Percentiles rank a stretch among this genome's conserved stretches.
These are phyloP conservation scores for Pestalotiopsis sp. DNA, from an alignment of 2,329 filamentous ascomycete genomes.

Conservation along the genomic window DNA sequence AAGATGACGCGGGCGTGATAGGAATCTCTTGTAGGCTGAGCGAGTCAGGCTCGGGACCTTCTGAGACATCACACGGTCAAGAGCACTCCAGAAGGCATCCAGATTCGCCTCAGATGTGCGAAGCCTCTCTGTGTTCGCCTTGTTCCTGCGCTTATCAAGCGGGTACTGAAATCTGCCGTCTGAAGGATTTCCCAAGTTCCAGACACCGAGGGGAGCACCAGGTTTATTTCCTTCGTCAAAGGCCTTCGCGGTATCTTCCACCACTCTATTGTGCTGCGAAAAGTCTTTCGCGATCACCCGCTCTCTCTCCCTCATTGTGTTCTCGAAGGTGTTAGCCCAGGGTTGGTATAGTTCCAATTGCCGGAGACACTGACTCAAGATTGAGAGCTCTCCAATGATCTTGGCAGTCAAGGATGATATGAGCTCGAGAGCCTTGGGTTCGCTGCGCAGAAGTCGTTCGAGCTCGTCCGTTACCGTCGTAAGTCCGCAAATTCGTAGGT, in stretches of 20 bases:
- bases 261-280: conserved; percentile 9
- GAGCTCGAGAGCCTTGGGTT: conserved; percentile 36
- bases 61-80: neutral
- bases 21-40: conserved; percentile 29
- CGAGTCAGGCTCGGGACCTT: conserved; percentile 20
- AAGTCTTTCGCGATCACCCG: conserved; percentile 31
- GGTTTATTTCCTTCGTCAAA: conserved; percentile 14
- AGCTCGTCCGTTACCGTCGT: conserved; percentile 48
- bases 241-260: no score
- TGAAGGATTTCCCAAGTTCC: conserved; percentile 25
- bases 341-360: conserved; percentile 51
- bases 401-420: conserved; percentile 38
- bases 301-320: conserved; percentile 22
- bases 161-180: conserved; percentile 45
- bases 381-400: conserved; percentile 46
- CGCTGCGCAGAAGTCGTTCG: conserved; percentile 42
- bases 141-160: conserved; percentile 23
- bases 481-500: conserved; percentile 35
- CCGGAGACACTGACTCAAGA: conserved; percentile 44
- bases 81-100: conserved; percentile 22
- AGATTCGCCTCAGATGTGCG: conserved; percentile 24
- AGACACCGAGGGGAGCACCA: conserved; percentile 19
- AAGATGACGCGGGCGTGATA: conserved; percentile 38
- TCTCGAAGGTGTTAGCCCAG: conserved; percentile 46
- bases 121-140: conserved; percentile 22